These are phyloP conservation scores for Aspergillus sparsus DNA, from an alignment of 495 filamentous ascomycete genomes.

Conservation along the genomic window DNA sequence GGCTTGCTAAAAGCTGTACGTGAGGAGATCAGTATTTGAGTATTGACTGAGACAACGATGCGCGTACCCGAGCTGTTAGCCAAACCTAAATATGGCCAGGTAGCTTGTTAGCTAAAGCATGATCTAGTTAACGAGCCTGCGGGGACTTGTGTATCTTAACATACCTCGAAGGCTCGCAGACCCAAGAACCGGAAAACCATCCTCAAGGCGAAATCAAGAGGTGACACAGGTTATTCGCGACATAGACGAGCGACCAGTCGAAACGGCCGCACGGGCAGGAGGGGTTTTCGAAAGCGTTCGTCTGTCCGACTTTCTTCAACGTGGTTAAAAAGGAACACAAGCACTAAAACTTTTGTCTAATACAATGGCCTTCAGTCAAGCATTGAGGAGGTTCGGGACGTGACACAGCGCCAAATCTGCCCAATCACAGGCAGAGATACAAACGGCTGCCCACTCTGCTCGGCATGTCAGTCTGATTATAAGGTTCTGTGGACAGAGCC, in stretches of 20 bases:
- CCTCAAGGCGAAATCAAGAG: background rate
- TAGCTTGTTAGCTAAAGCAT: background rate
- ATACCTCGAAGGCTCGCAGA: constrained; percentile 52
- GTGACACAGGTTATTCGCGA: background rate
- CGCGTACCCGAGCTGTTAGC: constrained; percentile 44
- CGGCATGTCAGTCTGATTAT: constrained; percentile 1
- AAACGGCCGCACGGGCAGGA: constrained; percentile 1
- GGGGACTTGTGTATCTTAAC: constrained; percentile 3
- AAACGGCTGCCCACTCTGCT: background rate
- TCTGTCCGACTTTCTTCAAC: background rate
- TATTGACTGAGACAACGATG: background rate
- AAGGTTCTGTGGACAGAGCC: constrained; percentile 4
- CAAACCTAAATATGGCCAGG: constrained; percentile 34
- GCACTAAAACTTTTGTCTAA: too few relatives aligned
- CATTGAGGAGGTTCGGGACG: background rate
- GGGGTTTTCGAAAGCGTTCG: background rate
- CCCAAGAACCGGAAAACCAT: constrained; percentile 29
- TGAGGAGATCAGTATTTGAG: constrained; percentile 26
- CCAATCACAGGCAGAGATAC: background rate
- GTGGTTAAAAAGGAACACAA: too few relatives aligned
- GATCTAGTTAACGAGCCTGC: background rate
- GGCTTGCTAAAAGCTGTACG: constrained; percentile 59
- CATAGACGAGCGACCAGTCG: background rate
- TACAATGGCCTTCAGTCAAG: too few relatives aligned
- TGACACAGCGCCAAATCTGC: background rate